Conservation (phyloP, 306 rosid species). For the Malus orientalis region DNA sequence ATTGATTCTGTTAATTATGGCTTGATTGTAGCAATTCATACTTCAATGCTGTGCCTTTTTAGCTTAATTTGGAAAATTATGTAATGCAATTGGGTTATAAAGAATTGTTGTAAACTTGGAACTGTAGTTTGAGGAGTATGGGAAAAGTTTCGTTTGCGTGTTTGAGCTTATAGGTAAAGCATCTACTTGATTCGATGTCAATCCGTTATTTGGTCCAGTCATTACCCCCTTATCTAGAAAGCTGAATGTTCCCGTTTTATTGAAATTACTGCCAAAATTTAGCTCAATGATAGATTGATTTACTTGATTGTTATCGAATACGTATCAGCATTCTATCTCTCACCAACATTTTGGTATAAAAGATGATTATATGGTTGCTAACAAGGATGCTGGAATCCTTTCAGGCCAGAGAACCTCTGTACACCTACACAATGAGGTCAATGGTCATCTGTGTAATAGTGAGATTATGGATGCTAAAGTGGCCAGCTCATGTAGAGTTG, state of each 20-base stretch:
- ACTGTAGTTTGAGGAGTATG: not conserved
- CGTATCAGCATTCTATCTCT: not conserved
- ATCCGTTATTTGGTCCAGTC: not conserved
- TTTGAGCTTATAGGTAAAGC: not conserved
- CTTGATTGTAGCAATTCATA: not conserved
- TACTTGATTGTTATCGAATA: not conserved
- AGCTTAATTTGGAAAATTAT: not conserved
- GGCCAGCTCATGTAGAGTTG: constrained; percentile 20
- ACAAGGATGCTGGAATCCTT: not conserved
- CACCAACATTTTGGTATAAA: not conserved
- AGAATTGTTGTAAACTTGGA: not conserved
- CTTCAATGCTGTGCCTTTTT: not conserved
- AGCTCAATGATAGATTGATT: not conserved
- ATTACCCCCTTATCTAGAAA: not conserved
- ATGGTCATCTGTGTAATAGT: constrained; percentile 21
- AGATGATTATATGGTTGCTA: constrained; percentile 1
- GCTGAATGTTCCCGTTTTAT: not conserved
- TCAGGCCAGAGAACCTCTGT: not conserved
- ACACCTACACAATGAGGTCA: constrained; percentile 11
- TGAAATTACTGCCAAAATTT: not conserved
- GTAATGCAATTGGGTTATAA: not conserved
- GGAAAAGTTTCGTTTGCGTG: not conserved
- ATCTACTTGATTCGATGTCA: not conserved
- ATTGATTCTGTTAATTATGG: not conserved
- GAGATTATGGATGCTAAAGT: constrained; percentile 25